Percentiles rank a stretch among this genome's conserved stretches.
phyloP scores from a whole-genome alignment of 352 stramenopile species.

The Phytophthora macrochlamydospora region DNA sequence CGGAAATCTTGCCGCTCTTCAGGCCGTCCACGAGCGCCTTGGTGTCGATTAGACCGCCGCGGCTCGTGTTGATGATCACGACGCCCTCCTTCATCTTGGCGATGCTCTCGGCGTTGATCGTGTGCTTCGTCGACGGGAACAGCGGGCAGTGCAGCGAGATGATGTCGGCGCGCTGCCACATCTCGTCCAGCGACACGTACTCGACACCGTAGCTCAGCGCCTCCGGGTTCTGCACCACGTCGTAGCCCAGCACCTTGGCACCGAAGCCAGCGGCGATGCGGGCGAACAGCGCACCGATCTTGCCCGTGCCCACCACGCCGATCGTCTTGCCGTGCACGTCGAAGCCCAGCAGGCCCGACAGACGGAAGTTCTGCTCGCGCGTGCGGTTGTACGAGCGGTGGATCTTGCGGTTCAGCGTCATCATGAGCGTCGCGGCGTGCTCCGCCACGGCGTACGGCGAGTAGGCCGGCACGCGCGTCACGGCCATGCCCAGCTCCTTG shows the following conservation, averaged over 20 bases:
- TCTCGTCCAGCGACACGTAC: slow-evolving; percentile 54
- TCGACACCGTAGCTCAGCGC: slow-evolving; percentile 38
- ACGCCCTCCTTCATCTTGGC: slow-evolving; percentile 82
- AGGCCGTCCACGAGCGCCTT: slow-evolving; percentile 70
- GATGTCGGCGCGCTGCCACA: slow-evolving; percentile 69
- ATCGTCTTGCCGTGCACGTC: slow-evolving; percentile 70
- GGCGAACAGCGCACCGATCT: slow-evolving; percentile 37
- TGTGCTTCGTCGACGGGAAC: slow-evolving; percentile 72
- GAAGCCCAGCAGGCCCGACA: slow-evolving; percentile 37
- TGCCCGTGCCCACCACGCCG: slow-evolving; percentile 52
- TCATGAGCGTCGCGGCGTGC: slow-evolving; percentile 67
- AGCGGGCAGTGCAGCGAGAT: slow-evolving; percentile 85
- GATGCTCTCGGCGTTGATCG: slow-evolving; percentile 75
- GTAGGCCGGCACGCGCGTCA: slow-evolving; percentile 66
- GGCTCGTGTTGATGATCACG: slow-evolving; percentile 88
- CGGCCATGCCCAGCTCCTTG: slow-evolving; percentile 48
- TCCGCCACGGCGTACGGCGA: slow-evolving; percentile 76
- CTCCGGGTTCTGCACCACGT: background rate
- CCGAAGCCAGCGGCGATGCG: slow-evolving; percentile 34
- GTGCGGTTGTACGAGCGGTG: slow-evolving; percentile 66
- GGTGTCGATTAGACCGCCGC: slow-evolving; percentile 82
- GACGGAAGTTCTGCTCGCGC: slow-evolving; percentile 65
- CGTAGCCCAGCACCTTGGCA: slow-evolving; percentile 44
- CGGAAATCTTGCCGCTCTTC: slow-evolving; percentile 69
- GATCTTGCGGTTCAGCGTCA: slow-evolving; percentile 75